phyloP scores from a whole-genome alignment of 139 green algal species.

The Limnomonas spitsbergensis region DNA sequence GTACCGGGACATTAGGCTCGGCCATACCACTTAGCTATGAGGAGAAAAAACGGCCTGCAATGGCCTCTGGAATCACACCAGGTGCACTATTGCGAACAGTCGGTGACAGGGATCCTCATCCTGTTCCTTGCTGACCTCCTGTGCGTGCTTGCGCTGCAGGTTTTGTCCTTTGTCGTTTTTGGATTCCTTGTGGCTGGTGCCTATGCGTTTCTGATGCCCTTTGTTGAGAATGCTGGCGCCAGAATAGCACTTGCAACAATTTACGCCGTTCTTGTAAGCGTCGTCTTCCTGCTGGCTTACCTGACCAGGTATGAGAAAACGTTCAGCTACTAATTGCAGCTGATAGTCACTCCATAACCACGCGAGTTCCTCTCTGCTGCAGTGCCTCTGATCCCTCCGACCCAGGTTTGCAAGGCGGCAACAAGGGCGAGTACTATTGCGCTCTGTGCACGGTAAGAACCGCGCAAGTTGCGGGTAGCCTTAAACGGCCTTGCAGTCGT shows the following conservation, averaged over 20 bases:
- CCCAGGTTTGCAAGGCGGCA: not conserved
- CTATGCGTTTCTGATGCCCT: slow-evolving; percentile 11
- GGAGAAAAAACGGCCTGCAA: slow-evolving; percentile 37
- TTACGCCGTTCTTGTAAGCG: not conserved
- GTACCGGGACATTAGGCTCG: too few species aligned
- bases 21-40: too few species aligned
- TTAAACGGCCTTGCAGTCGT: too few species aligned
- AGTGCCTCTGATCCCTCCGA: slow-evolving; percentile 8
- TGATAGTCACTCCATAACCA: too few species aligned
- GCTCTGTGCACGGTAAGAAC: slow-evolving; percentile 10
- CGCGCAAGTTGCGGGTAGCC: too few species aligned
- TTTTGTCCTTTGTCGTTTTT: not conserved
- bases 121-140: not conserved
- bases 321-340: too few species aligned
- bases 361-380: too few species aligned
- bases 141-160: too few species aligned
- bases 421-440: not conserved
- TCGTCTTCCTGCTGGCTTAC: not conserved
- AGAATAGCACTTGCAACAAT: not conserved
- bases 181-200: not conserved
- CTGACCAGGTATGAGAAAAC: slow-evolving; percentile 5
- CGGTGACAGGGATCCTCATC: too few species aligned
- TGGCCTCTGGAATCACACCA: slow-evolving; percentile 38
- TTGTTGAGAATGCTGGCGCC: not conserved
- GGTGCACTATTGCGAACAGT: too few species aligned